Percentiles rank a stretch among this genome's conserved stretches.
Evolutionary conservation across 345 rosid genomes (phyloP).

Genomic region (Citrus trifoliata): DNA sequence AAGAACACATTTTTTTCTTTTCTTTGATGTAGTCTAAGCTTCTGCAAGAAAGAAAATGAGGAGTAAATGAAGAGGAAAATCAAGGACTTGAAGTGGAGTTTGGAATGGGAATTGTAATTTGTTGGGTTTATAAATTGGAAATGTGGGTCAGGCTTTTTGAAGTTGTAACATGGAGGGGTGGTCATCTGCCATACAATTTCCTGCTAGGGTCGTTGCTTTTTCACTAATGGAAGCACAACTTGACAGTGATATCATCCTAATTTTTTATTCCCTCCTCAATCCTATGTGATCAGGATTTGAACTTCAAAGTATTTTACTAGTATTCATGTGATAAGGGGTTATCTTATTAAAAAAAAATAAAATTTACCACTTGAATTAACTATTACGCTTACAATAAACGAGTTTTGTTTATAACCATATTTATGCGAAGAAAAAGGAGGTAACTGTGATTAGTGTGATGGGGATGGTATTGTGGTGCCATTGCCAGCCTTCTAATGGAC

Average conservation of each 20-base stretch:
- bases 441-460: not conserved
- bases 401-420: not conserved
- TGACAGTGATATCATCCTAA: conserved; percentile 17
- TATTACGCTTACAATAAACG: not conserved
- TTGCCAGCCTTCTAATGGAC: conserved; percentile 22
- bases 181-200: conserved; percentile 34
- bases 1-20: conserved; percentile 50
- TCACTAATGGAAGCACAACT: not conserved
- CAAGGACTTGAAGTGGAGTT: conserved; percentile 4
- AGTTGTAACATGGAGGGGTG: conserved; percentile 34
- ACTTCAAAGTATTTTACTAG: no score
- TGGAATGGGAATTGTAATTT: not conserved
- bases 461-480: conserved; percentile 9
- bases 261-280: no score
- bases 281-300: no score
- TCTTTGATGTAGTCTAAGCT: conserved; percentile 6
- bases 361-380: not conserved
- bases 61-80: not conserved
- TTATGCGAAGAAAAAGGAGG: no score
- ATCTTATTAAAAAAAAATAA: not conserved
- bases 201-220: conserved; percentile 18
- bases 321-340: no score
- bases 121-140: conserved; percentile 25
- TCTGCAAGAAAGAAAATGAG: not conserved
- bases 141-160: conserved; percentile 19